Evolutionary conservation across 257 asterid genomes (phyloP).

Genomic region (Haberlea rhodopensis): DNA sequence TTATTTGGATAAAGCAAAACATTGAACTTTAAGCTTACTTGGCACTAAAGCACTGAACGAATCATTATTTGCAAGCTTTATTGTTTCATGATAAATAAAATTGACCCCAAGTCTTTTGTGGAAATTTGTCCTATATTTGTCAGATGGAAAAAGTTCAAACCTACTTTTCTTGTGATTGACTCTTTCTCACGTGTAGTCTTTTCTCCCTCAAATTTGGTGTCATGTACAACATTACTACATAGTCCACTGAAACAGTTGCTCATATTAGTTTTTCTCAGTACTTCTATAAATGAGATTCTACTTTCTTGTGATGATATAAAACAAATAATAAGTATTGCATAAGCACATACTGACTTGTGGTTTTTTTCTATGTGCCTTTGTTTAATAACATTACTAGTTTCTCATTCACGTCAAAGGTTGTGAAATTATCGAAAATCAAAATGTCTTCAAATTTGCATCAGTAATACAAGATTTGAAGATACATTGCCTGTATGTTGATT

Average conservation of each 20-base stretch:
- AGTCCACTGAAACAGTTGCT: not conserved
- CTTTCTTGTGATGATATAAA: too few species aligned
- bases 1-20: not conserved
- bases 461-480: conserved; percentile 10
- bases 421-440: not conserved
- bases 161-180: not conserved
- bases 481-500: not conserved
- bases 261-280: not conserved
- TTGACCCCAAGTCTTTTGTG: too few species aligned
- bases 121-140: too few species aligned
- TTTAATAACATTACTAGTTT: not conserved
- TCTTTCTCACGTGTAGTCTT: not conserved
- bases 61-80: conserved; percentile 3
- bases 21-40: conserved; percentile 11
- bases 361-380: not conserved
- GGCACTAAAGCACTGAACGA: conserved; percentile 17
- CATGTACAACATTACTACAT: too few species aligned
- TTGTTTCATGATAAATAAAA: conserved; percentile 4
- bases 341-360: not conserved
- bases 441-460: conserved; percentile 10
- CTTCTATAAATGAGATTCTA: too few species aligned
- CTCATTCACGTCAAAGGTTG: conserved; percentile 3
- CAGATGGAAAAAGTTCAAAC: too few species aligned
- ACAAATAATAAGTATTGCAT: not conserved
- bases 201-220: not conserved